Conservation (phyloP, 768 basidiomycete genomes). For the Mycena vitilis region DNA sequence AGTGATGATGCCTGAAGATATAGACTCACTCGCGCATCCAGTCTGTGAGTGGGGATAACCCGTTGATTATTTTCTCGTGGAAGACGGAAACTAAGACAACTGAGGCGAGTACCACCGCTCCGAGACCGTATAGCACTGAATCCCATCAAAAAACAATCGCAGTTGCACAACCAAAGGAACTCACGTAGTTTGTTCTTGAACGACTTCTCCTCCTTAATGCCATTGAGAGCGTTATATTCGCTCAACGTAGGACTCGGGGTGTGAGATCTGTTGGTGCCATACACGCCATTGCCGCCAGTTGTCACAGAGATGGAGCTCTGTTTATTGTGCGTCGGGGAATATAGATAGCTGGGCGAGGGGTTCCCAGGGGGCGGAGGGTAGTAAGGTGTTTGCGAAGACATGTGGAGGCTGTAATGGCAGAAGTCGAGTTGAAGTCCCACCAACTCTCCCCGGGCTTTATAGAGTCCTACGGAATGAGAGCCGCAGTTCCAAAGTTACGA, state of each 20-base stretch:
- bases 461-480: too few relatives aligned
- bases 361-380: constrained; percentile 3
- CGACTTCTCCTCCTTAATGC: constrained; percentile 2
- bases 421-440: too few relatives aligned
- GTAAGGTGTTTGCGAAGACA: background rate
- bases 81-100: constrained; percentile 6
- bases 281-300: background rate
- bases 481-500: too few relatives aligned
- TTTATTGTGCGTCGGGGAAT: constrained; percentile 6
- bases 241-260: constrained; percentile 26
- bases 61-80: constrained; percentile 23
- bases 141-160: background rate
- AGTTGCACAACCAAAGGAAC: background rate
- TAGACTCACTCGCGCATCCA: constrained; percentile 14
- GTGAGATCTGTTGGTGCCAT: background rate
- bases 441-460: too few relatives aligned
- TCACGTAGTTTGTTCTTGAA: constrained; percentile 6
- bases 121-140: background rate
- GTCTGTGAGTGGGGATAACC: constrained; percentile 2
- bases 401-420: background rate
- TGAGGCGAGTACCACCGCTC: background rate
- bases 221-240: constrained; percentile 21
- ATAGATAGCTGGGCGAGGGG: background rate
- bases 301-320: constrained; percentile 4
- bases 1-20: background rate